phyloP scores from a whole-genome alignment of 305 asterid genomes.

The Caryopteris hybrid region DNA sequence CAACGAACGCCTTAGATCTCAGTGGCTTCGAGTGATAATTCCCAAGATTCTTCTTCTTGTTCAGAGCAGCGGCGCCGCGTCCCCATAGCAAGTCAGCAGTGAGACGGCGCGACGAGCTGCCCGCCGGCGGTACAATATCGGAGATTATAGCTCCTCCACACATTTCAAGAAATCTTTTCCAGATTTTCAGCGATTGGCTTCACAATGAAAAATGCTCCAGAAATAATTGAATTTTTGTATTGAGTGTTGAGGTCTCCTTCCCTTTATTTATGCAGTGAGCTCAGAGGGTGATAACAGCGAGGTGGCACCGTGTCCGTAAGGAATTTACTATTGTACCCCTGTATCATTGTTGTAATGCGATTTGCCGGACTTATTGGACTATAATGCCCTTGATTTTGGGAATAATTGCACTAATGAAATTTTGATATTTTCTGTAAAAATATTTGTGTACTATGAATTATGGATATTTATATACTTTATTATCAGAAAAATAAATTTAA shows the following conservation, averaged over 20 bases:
- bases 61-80: constrained; percentile 26
- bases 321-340: constrained; percentile 10
- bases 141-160: constrained; percentile 83
- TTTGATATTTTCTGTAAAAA: too few relatives aligned
- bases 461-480: too few relatives aligned
- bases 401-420: constrained; percentile 8
- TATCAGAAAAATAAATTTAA: too few relatives aligned
- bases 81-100: constrained; percentile 71
- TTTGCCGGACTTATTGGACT: background rate
- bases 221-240: background rate
- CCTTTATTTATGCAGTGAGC: background rate
- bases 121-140: constrained; percentile 33
- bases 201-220: background rate
- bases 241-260: background rate
- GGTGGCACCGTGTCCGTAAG: background rate
- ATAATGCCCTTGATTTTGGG: background rate
- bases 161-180: constrained; percentile 25
- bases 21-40: constrained; percentile 37
- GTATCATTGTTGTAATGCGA: background rate
- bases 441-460: too few relatives aligned
- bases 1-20: constrained; percentile 28
- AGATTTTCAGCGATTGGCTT: background rate
- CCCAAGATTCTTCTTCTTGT: constrained; percentile 24
- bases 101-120: constrained; percentile 48
- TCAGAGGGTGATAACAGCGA: constrained; percentile 6